Evolutionary conservation across 495 filamentous ascomycete genomes (phyloP), one percentile per base, ranked within the genome.

Genomic region (Penicillium malachiteum): DNA sequence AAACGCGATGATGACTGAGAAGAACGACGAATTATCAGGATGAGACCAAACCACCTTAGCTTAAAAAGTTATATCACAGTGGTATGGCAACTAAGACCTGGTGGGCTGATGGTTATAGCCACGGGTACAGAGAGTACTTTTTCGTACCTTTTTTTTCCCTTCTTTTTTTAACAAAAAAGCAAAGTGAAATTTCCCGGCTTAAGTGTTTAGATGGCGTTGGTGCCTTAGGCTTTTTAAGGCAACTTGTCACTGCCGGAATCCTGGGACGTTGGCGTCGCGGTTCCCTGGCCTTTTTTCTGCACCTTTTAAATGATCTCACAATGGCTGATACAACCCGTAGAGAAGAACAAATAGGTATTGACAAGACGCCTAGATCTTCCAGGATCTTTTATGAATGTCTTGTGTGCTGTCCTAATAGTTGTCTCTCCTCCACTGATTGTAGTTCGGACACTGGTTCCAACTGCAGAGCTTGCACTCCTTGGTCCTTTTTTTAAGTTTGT

Each of bases 401-500:
- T 21, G 13, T 32, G 40, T 12, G 17, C 34, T 32, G 26, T 42
- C 37, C 49, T 41, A 26, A 26, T 26, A 26, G 49, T 42, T 5
- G 17, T 42, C 56, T 50, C 35, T 50, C 51, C 26, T 45, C 30
- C 50, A 46, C 38, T 38, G 46, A 34, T 41, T 58, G 57, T 54
- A 56, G 34, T 37, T 58, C 55, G 56, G 42, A 55, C 48, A 59
- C 60, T 26, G 53, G 31, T 50, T 64, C 57, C 52, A 56, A 40
- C 31, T 55, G 49, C 53, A 53, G 52, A 31, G 42, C 57, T 55
- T 57, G 35, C 50, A 31, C 61, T 44, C 53, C 50, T 39, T 56
- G 8, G 12, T 37, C 57, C 52, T 58, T 65, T 70, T 54, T 57
- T 65, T 73, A 64, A 68, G 59, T 59, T 69, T 46, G 43, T 46